Base-by-base conservation (phyloP, 805 yeast genomes). In the Starmerella powellii region DNA sequence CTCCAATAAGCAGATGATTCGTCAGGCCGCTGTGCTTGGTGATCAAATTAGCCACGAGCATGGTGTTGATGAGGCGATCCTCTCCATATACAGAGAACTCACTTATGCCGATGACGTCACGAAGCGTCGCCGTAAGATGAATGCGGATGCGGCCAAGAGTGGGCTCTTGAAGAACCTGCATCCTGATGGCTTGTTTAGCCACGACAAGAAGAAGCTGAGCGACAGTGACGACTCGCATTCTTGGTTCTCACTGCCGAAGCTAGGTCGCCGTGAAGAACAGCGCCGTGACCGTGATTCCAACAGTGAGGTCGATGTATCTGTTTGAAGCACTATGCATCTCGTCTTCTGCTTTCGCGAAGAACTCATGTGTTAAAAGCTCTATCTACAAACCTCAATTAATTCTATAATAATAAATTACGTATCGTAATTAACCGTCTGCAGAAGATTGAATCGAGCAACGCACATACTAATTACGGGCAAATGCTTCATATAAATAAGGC, bases 31-130 rank as follows among this genome's bases (percentile, higher is more conserved):
- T 34, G 61, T 60, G 11, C 63, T 84, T 15, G 84, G 94, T 15
- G 68, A 66, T 33, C 67, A 67, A 34, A 82, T 88, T 43, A 60
- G 72, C 10, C 59, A 63, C n/a, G 97, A 88, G 56, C 65, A 80
- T 54, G 97, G 97, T 2, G 95, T 86, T 6, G 63, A 63, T 20
- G 68, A 66, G 15, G 96, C 96, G 0, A 74, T 88, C 32, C 76
- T 75, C 41, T 64, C 74, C 8, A 80, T 88, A n/a, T 88, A 87
- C 59, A 67, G 74, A 1, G 84, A 84, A 53, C 57, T 85, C 57
- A 86, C 78, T 38, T 87, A 87, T 59, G 82, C 55, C 1, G 19
- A 27, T 31, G 48, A 37, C 21, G 53, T 51, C 21, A 51, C 51
- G 4, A n/a, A 15, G 13, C 37, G 37, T 18, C 45, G 54, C 13